Conservation (phyloP, 305 asterid species). For the Rubia peregrina region DNA sequence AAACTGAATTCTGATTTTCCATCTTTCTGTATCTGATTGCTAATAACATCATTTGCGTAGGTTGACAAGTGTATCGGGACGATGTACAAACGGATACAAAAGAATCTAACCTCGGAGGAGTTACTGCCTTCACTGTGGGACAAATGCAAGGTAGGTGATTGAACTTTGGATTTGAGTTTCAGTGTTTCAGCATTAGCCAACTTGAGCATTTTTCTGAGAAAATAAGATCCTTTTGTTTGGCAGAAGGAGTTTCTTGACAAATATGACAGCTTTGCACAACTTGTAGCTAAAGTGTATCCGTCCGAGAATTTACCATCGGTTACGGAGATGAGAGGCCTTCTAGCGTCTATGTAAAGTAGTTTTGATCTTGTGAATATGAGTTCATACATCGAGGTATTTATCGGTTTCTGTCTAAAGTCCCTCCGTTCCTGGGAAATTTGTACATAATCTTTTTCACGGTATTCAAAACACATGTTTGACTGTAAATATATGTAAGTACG, state of each 20-base stretch:
- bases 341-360: slow-evolving; percentile 61
- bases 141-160: slow-evolving; percentile 80
- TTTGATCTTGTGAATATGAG: no score
- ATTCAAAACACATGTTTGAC: no score
- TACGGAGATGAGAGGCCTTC: slow-evolving; percentile 68
- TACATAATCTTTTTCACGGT: no score
- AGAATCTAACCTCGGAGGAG: slow-evolving; percentile 89
- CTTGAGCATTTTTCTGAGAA: not conserved
- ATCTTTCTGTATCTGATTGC: not conserved
- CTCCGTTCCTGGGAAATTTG: no score
- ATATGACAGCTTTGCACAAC: slow-evolving; percentile 91
- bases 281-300: slow-evolving; percentile 74
- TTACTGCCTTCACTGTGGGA: slow-evolving; percentile 98
- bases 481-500: no score
- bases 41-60: slow-evolving; percentile 30
- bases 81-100: slow-evolving; percentile 88
- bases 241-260: slow-evolving; percentile 98
- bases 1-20: not conserved
- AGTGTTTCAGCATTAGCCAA: not conserved
- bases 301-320: slow-evolving; percentile 71
- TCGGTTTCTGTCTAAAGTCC: no score
- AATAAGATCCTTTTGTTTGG: slow-evolving; percentile 15
- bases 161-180: not conserved
- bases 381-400: no score
- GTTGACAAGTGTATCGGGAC: slow-evolving; percentile 77